These are phyloP conservation scores for Earliella scabrosa DNA, from an alignment of 1,284 basidiomycete species.

Conservation along the genomic window DNA sequence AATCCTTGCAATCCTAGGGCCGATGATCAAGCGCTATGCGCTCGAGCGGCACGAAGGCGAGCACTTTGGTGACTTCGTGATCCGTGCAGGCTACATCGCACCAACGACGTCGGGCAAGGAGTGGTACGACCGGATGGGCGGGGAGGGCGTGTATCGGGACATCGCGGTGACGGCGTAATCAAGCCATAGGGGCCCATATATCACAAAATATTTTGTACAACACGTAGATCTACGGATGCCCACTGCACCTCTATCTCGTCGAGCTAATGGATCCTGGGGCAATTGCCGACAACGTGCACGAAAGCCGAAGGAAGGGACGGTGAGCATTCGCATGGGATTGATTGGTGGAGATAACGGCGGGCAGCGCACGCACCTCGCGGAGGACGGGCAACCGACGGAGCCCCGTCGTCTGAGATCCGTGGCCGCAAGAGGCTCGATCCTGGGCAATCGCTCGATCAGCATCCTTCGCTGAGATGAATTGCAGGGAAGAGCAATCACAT, in stretches of 20 bases:
- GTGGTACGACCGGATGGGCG: slow-evolving; percentile 85
- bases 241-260: background rate
- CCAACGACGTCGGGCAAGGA: slow-evolving; percentile 77
- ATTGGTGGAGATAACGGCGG: slow-evolving; percentile 12
- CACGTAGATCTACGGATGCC: background rate
- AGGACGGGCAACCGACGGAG: slow-evolving; percentile 23
- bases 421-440: background rate
- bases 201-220: slow-evolving; percentile 1
- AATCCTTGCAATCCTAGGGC: slow-evolving; percentile 87
- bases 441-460: slow-evolving; percentile 10
- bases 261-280: background rate
- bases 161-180: slow-evolving; percentile 19
- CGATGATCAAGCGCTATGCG: slow-evolving; percentile 95
- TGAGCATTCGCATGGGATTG: background rate
- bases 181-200: background rate
- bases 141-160: slow-evolving; percentile 60
- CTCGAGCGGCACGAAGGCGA: slow-evolving; percentile 90
- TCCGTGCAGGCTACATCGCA: slow-evolving; percentile 85
- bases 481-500: background rate
- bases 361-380: slow-evolving; percentile 5
- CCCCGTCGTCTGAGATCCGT: slow-evolving; percentile 11
- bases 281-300: too few relatives aligned
- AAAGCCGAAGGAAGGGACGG: too few relatives aligned
- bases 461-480: slow-evolving; percentile 17
- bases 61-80: slow-evolving; percentile 95